Base-by-base conservation (phyloP, 1,284 basidiomycete species). In the Cutaneotrichosporon cutaneum region DNA sequence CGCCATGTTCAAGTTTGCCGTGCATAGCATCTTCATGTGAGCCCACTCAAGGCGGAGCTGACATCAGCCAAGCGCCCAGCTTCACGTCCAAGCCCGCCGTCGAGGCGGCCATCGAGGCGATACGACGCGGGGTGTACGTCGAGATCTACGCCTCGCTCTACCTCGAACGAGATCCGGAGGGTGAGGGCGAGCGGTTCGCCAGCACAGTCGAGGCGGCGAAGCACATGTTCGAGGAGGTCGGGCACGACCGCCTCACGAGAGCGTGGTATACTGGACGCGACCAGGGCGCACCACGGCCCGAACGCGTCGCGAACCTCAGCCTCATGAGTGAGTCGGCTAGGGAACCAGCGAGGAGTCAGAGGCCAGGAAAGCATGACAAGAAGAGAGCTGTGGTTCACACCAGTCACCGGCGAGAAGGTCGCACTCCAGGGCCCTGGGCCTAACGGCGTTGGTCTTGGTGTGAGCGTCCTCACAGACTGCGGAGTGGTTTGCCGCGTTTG, bases 361-460 rank as follows among this genome's bases (percentile, higher is more conserved):
- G 36, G 30, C 33, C 1, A 33, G 33, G 33, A 33, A 9, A 4
- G 13, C 33, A 16, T 14, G 9, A 13, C 35, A 13, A 24, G 30
- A 45, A 8, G 21, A 22, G 21, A 24, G 44, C 3, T 22, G 6
- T 8, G 13, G 26, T 26, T 51, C 8, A 51, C 48, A 0, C 87
- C 88, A 74, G 82, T 59, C 58, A 18, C 89, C 62, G 88, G 90
- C 70, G 84, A 83, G 58, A 78, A 82, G 60, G 82, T 89, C 45
- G 87, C 82, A 16, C 88, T 90, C 61, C 67, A 69, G 53, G 72
- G 73, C n/a, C 73, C 74, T 56, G 72, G 74, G 85, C 84, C 10
- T 90, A 88, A 87, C 89, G 83, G 80, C 88, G 90, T 75, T 86
- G 85, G 44, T 13, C 86, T 88, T 67, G 89, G 90, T 71, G 83